Conservation (phyloP, 73 alveolate genomes). For the Tetrahymena malaccensis region DNA sequence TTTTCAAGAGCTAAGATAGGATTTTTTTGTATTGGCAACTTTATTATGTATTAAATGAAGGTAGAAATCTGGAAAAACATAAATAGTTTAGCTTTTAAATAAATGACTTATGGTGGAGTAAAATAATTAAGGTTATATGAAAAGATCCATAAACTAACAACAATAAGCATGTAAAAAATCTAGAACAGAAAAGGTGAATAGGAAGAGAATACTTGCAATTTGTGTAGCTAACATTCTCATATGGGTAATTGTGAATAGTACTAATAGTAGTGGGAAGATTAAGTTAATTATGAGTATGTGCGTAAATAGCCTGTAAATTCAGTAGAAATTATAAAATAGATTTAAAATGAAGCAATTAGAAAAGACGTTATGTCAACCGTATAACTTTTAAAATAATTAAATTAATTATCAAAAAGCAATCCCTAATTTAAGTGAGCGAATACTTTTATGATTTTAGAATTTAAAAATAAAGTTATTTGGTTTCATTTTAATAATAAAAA, state of each 20-base stretch:
- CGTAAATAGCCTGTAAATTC: too few species aligned
- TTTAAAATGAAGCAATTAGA: too few species aligned
- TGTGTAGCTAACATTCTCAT: neutral
- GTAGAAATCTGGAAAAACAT: neutral
- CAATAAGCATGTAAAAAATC: neutral
- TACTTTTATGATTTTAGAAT: too few species aligned
- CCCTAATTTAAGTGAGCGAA: too few species aligned
- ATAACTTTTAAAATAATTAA: too few species aligned
- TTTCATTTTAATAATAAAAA: too few species aligned
- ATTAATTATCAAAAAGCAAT: too few species aligned
- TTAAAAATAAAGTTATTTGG: too few species aligned
- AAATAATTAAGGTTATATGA: neutral
- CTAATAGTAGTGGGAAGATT: neutral
- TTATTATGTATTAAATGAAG: neutral
- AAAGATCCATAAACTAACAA: neutral
- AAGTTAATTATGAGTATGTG: too few species aligned
- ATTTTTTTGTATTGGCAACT: slow-evolving; percentile 75
- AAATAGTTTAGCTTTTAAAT: neutral
- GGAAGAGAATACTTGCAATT: neutral
- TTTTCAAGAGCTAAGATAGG: slow-evolving; percentile 86
- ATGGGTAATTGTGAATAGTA: neutral
- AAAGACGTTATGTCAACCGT: too few species aligned
- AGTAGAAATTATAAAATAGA: too few species aligned
- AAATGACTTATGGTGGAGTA: neutral
- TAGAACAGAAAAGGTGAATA: neutral